Conservation (phyloP, 352 stramenopile species). For the Phytophthora rubi region DNA sequence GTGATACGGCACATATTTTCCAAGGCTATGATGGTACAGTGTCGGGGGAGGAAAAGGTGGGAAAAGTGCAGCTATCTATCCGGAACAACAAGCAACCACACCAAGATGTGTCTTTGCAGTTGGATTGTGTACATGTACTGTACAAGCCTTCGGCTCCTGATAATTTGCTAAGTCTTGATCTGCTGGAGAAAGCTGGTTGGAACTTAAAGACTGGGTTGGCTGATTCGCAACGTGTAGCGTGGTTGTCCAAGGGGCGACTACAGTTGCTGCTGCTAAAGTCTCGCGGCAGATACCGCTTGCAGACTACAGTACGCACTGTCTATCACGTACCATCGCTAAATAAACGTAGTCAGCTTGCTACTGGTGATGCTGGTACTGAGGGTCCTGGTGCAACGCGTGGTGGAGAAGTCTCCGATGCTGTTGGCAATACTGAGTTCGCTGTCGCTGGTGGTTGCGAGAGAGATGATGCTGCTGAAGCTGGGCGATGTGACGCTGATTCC, state of each 20-base stretch:
- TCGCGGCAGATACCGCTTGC: conserved; percentile 9
- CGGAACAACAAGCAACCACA: conserved; percentile 15
- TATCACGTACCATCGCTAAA: conserved; percentile 9
- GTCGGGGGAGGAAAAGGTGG: not conserved
- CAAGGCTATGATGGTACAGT: conserved; percentile 4
- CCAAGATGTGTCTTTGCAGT: conserved; percentile 4
- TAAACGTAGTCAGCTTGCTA: not conserved
- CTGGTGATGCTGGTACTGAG: not conserved
- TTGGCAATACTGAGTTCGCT: not conserved
- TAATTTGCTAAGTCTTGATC: conserved; percentile 15
- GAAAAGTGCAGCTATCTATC: conserved; percentile 1
- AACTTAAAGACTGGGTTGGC: not conserved
- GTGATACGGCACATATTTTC: not conserved
- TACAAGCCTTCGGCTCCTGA: conserved; percentile 8
- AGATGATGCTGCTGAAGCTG: not conserved
- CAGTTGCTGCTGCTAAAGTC: conserved; percentile 7
- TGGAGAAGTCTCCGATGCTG: too few relatives aligned
- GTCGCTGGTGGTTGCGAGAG: not conserved
- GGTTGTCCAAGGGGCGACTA: conserved; percentile 2
- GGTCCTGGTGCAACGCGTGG: not conserved
- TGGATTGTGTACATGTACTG: conserved; percentile 10
- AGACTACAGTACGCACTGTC: not conserved
- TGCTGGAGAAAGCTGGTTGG: conserved; percentile 12
- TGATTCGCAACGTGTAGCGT: conserved; percentile 3
- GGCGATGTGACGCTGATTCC: not conserved